Evolutionary conservation across 495 filamentous ascomycete genomes (phyloP), one percentile per base, ranked within the genome.

Genomic region (Staphylotrichum tortipilum): DNA sequence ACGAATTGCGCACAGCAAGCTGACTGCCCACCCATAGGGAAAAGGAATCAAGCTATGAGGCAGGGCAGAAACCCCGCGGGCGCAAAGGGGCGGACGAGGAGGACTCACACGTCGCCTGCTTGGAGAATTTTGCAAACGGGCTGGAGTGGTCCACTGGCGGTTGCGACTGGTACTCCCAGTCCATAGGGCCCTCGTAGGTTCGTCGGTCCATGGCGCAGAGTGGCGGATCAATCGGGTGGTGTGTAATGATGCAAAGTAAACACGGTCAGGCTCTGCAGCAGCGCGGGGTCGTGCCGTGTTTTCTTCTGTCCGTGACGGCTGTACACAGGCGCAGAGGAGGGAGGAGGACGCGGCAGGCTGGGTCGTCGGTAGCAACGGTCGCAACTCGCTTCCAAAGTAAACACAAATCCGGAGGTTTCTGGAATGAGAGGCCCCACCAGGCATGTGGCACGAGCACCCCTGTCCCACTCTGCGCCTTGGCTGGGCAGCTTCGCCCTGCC

Each of bases 91-190:
- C 19, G 15, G 29, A 5, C 34, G 17, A 3, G 10, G 26, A 28
- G 6, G 39, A 55, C 64, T 53, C 53, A 67, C 64, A 42, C 15
- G 54, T 52, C 24, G 53, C 37, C 23, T 22, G 37, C 29, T 52
- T 56, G 5, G 64, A 47, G 18, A 68, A 61, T 57, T 67, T 60
- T 17, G 65, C 68, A 56, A 71, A 75, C 0, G 72, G 73, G 46
- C 73, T 76, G 3, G 70, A 66, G 9, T 60, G 61, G 58, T 76
- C 73, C 45, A 76, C 57, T 0, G 70, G 68, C 3, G 61, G 70
- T 37, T 62, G 31, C 37, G 60, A 59, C 50, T 73, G 63, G 61
- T 72, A 73, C 45, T 76, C 69, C 71, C 72, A 76, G 45, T 76
- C 73, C 73, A 76, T 76, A 38, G 62, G 68, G 49, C 68, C 63